Evolutionary conservation across 2,329 filamentous ascomycete genomes (phyloP).

Genomic region (Cercospora brassicicola): DNA sequence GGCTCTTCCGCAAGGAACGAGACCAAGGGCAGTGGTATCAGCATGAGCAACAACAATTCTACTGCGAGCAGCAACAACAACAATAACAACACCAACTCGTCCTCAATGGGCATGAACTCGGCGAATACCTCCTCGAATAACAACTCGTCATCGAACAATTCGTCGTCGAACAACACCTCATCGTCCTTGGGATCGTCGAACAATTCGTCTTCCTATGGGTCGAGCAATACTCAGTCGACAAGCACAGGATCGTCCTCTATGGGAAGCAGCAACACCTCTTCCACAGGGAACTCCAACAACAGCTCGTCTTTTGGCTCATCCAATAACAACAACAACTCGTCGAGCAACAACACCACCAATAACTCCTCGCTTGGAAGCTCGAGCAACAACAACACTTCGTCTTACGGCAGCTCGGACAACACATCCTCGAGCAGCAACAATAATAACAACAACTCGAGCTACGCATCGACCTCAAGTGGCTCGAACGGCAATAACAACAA

Average conservation of each 20-base stretch:
- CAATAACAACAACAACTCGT: slow-evolving; percentile 6
- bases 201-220: slow-evolving; percentile 3
- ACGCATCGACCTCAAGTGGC: slow-evolving; percentile 7
- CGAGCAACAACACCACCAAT: slow-evolving; percentile 1
- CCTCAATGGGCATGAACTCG: slow-evolving; percentile 6
- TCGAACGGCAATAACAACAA: slow-evolving; percentile 11
- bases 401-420: not conserved
- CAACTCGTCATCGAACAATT: slow-evolving; percentile 14
- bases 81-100: not conserved
- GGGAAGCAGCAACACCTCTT: slow-evolving; percentile 15
- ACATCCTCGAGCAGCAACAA: slow-evolving; percentile 10
- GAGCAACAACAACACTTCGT: slow-evolving; percentile 8
- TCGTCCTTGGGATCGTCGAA: slow-evolving; percentile 1
- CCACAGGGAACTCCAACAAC: not conserved
- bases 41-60: slow-evolving; percentile 3
- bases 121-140: slow-evolving; percentile 12
- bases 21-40: slow-evolving; percentile 5
- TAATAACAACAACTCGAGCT: slow-evolving; percentile 6
- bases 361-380: slow-evolving; percentile 10
- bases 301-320: slow-evolving; percentile 7
- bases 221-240: slow-evolving; percentile 9
- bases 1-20: slow-evolving; percentile 11
- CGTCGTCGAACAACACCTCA: slow-evolving; percentile 11
- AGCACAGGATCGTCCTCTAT: slow-evolving; percentile 1
- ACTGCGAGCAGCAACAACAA: slow-evolving; percentile 10